A percentile compares a stretch with the other conserved stretches of the same genome.
phyloP scores from a whole-genome alignment of 441 rosid genomes.

The Euphorbia corollata region DNA sequence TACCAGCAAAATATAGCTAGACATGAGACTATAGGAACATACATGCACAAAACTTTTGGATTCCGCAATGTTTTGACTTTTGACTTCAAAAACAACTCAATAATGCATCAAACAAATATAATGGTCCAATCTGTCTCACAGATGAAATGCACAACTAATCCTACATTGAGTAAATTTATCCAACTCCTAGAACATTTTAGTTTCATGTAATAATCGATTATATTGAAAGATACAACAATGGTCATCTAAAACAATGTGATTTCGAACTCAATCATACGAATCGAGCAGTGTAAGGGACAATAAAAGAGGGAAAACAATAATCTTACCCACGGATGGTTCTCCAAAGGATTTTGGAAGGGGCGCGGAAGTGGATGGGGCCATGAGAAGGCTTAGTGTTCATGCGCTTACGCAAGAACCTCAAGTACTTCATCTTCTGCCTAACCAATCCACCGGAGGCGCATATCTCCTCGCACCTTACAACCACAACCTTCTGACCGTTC shows the following conservation, averaged over 20 bases:
- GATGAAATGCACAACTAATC: too few relatives aligned
- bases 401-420: slow-evolving; percentile 82
- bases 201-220: too few relatives aligned
- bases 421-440: slow-evolving; percentile 90
- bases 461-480: slow-evolving; percentile 83
- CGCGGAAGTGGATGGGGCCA: slow-evolving; percentile 91
- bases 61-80: background rate
- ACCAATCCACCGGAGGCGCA: slow-evolving; percentile 81
- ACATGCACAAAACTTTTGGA: background rate
- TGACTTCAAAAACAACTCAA: too few relatives aligned
- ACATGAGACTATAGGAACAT: background rate
- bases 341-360: slow-evolving; percentile 92
- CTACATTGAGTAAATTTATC: too few relatives aligned
- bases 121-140: too few relatives aligned
- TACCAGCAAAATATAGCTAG: background rate
- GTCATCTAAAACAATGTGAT: background rate
- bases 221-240: background rate
- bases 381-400: slow-evolving; percentile 97
- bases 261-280: background rate
- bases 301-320: background rate
- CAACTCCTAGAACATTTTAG: too few relatives aligned
- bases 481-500: slow-evolving; percentile 78
- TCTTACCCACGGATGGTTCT: slow-evolving; percentile 83
- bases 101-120: too few relatives aligned
- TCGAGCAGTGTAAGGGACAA: too few relatives aligned